These are phyloP conservation scores for Sugiyamaella qingdaonensis DNA, from an alignment of 805 yeast genomes.

Conservation along the genomic window DNA sequence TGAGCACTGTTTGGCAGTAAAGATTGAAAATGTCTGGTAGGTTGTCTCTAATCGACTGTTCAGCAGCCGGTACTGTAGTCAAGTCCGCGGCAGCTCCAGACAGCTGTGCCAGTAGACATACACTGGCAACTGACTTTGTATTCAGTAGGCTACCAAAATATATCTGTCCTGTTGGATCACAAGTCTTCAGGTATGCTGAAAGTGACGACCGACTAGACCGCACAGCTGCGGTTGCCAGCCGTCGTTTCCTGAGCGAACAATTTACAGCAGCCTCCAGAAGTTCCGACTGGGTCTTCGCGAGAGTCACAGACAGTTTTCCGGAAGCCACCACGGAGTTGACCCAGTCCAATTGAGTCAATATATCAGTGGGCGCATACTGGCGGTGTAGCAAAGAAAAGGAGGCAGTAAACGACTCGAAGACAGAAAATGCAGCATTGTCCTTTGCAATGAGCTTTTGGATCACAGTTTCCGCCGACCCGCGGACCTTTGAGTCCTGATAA, in stretches of 20 bases:
- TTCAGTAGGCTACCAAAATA: slow-evolving; percentile 7
- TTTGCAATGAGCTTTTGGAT: slow-evolving; percentile 37
- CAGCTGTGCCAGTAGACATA: slow-evolving; percentile 34
- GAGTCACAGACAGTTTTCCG: not conserved
- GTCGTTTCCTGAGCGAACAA: slow-evolving; percentile 24
- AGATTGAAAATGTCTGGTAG: slow-evolving; percentile 20
- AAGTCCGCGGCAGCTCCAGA: slow-evolving; percentile 29
- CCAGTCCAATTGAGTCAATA: slow-evolving; percentile 59
- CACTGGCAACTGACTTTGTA: not conserved
- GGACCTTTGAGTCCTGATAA: slow-evolving; percentile 49
- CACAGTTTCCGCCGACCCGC: slow-evolving; percentile 39
- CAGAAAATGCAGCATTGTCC: slow-evolving; percentile 35
- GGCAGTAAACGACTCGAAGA: slow-evolving; percentile 29
- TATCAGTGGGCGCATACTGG: slow-evolving; percentile 48
- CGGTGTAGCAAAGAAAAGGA: not conserved
- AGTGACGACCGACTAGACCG: slow-evolving; percentile 28
- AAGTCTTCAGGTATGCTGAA: slow-evolving; percentile 3
- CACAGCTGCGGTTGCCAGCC: slow-evolving; percentile 24
- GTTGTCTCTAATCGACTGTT: slow-evolving; percentile 14
- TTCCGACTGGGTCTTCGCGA: not conserved
- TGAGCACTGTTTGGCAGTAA: slow-evolving; percentile 31
- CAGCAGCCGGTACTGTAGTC: slow-evolving; percentile 21
- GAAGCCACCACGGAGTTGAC: slow-evolving; percentile 35
- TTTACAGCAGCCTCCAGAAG: slow-evolving; percentile 12
- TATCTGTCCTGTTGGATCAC: not conserved